Conservation (phyloP, 441 rosid species). For the Croton setiger region DNA sequence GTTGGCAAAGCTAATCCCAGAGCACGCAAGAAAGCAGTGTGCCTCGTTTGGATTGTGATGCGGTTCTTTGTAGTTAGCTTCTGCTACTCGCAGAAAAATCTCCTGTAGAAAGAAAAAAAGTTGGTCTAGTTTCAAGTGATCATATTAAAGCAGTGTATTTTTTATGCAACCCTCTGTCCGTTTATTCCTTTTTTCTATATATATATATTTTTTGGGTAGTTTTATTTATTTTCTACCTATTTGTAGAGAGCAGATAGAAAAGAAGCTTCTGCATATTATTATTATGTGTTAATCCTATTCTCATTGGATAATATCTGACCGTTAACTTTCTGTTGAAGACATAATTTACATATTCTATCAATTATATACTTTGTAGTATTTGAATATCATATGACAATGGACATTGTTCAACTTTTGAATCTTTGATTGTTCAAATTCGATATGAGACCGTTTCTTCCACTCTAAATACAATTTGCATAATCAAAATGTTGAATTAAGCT, state of each 20-base stretch:
- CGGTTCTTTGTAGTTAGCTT: conserved; percentile 17
- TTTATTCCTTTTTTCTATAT: conserved; percentile 31
- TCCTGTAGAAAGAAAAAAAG: conserved; percentile 37
- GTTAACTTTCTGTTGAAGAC: conserved; percentile 17
- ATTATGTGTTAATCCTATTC: conserved; percentile 25
- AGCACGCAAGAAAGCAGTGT: conserved; percentile 87
- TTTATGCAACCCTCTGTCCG: conserved; percentile 26
- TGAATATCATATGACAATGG: too few relatives aligned
- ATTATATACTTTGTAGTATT: background rate
- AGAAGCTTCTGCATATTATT: conserved; percentile 18
- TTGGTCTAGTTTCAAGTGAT: conserved; percentile 32
- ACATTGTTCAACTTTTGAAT: too few relatives aligned
- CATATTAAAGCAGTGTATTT: conserved; percentile 24
- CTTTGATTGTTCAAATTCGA: too few relatives aligned
- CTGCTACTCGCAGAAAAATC: conserved; percentile 41
- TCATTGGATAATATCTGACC: conserved; percentile 25
- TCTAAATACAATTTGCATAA: background rate
- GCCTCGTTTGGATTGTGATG: conserved; percentile 60
- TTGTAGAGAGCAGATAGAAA: conserved; percentile 30
- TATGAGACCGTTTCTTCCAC: too few relatives aligned
- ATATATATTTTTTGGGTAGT: conserved; percentile 10
- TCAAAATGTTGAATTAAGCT: background rate
- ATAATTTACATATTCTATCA: conserved; percentile 3
- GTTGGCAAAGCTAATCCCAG: conserved; percentile 72
- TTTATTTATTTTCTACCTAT: conserved; percentile 13